phyloP scores from a whole-genome alignment of 192 early-diverging fungal genomes.

The Coemansia sp. region DNA sequence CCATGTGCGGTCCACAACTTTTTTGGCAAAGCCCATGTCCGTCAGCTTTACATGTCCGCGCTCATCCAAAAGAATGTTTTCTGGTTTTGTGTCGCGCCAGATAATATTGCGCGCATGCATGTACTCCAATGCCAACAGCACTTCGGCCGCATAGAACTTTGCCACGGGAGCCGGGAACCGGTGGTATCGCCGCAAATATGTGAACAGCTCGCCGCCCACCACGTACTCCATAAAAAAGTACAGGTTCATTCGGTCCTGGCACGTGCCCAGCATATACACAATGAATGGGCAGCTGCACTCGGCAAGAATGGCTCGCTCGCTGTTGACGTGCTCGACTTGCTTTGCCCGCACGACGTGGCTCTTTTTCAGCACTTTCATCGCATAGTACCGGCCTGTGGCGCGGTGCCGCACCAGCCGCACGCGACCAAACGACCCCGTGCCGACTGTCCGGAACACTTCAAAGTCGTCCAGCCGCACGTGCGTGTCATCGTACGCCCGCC shows the following conservation, averaged over 20 bases:
- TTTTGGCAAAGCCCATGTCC: slow-evolving; percentile 86
- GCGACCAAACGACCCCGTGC: slow-evolving; percentile 95
- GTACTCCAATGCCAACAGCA: slow-evolving; percentile 85
- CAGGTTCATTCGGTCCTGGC: slow-evolving; percentile 88
- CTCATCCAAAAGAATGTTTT: slow-evolving; percentile 74
- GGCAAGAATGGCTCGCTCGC: slow-evolving; percentile 92
- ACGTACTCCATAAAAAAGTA: slow-evolving; percentile 98
- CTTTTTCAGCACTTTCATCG: slow-evolving; percentile 96
- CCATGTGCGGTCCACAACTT: slow-evolving; percentile 80
- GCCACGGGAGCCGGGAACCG: slow-evolving; percentile 86
- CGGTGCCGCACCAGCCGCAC: slow-evolving; percentile 88
- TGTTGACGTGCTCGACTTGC: slow-evolving; percentile 98
- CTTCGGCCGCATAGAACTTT: slow-evolving; percentile 87
- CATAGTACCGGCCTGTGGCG: slow-evolving; percentile 81
- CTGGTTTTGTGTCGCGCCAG: slow-evolving; percentile 91
- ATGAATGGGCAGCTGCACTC: slow-evolving; percentile 85
- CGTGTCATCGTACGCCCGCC: slow-evolving; percentile 36
- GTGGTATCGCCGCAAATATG: slow-evolving; percentile 71
- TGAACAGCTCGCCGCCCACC: slow-evolving; percentile 89
- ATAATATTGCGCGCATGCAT: slow-evolving; percentile 83
- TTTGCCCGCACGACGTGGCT: slow-evolving; percentile 89
- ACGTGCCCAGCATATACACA: slow-evolving; percentile 90
- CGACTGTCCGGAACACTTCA: slow-evolving; percentile 82
- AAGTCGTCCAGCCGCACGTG: slow-evolving; percentile 75
- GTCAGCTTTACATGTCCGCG: slow-evolving; percentile 84